These are phyloP conservation scores for Epichloe baconii DNA, from an alignment of 2,329 filamentous ascomycete species.

Conservation along the genomic window DNA sequence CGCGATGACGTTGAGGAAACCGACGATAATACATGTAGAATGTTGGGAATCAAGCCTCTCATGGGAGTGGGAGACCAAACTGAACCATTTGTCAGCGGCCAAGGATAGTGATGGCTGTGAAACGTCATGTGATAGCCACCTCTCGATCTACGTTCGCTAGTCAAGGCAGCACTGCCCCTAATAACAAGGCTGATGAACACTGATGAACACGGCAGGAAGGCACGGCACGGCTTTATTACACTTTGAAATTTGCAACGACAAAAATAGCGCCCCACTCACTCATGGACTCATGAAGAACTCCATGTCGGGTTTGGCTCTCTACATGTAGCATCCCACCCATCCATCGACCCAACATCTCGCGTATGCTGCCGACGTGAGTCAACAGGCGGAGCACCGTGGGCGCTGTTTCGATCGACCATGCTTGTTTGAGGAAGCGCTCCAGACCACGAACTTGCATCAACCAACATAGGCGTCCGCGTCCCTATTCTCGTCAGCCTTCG, in stretches of 20 bases:
- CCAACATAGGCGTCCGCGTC: not conserved
- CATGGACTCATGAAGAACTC: no score
- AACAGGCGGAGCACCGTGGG: not conserved
- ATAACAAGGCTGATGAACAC: not conserved
- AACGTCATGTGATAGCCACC: no score
- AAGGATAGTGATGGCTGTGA: no score
- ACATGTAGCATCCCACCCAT: no score
- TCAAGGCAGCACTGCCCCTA: constrained; percentile 10
- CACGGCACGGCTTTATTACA: no score
- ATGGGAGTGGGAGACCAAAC: no score
- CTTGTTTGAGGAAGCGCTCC: not conserved
- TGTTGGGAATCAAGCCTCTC: not conserved
- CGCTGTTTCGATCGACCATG: no score
- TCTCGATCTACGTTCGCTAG: not conserved
- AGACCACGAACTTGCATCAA: not conserved
- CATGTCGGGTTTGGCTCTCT: no score
- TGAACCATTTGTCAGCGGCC: no score
- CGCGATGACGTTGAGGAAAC: not conserved
- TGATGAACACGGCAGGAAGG: not conserved
- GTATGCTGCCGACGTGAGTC: not conserved
- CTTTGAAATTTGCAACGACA: no score
- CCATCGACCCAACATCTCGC: no score
- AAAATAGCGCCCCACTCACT: not conserved
- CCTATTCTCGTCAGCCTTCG: not conserved
- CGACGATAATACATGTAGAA: not conserved